These are phyloP conservation scores for Aurantiochytrium sp. DNA, from an alignment of 108 stramenopile species.

Conservation along the genomic window DNA sequence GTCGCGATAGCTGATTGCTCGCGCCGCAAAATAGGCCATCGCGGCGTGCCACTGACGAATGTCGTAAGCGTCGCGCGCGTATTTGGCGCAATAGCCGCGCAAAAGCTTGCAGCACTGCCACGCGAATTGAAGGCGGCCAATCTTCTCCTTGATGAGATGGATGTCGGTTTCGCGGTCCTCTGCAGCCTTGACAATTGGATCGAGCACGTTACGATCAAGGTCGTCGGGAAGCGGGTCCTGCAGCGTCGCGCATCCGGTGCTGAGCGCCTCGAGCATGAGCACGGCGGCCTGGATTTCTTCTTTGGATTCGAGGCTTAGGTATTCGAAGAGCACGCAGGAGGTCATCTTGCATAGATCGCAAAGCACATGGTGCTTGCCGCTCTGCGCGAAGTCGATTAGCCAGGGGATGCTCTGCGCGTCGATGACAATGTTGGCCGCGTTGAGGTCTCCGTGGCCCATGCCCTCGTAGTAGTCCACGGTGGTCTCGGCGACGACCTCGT, in stretches of 20 bases:
- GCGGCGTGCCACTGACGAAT: neutral
- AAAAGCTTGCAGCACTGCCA: neutral
- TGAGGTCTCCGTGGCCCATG: slow-evolving; percentile 15
- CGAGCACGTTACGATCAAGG: neutral
- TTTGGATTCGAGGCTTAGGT: neutral
- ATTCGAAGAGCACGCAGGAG: slow-evolving; percentile 8
- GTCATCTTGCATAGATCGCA: neutral
- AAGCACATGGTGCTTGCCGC: neutral
- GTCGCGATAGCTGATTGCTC: neutral
- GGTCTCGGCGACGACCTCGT: neutral
- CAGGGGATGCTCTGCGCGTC: neutral
- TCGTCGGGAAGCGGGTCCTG: neutral
- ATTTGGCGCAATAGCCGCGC: neutral
- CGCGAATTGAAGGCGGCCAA: neutral
- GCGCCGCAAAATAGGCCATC: neutral
- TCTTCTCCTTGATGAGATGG: neutral
- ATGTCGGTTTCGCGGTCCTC: neutral
- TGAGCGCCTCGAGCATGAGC: neutral
- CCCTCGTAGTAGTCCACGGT: neutral
- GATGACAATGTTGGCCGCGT: slow-evolving; percentile 11
- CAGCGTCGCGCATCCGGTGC: neutral
- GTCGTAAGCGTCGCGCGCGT: neutral
- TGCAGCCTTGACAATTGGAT: neutral
- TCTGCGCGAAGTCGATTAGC: slow-evolving; percentile 17
- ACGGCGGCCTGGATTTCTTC: neutral